Percentiles rank a stretch among this genome's conserved stretches.
These are phyloP conservation scores for Psidium guajava DNA, from an alignment of 345 rosid genomes.

Conservation along the genomic window DNA sequence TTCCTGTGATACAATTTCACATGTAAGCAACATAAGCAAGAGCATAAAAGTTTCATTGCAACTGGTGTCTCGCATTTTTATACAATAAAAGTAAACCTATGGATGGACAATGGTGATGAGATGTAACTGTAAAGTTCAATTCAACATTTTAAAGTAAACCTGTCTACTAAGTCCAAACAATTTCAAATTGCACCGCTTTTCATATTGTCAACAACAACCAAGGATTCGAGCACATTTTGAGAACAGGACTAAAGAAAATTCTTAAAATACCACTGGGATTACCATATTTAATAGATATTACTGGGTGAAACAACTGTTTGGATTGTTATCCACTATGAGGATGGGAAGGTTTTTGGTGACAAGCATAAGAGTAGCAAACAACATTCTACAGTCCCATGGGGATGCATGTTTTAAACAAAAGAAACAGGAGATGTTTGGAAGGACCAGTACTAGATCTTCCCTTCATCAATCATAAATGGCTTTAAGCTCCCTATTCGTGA, in stretches of 20 bases:
- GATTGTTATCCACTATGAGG: not conserved
- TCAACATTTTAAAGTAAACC: not conserved
- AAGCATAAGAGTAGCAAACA: not conserved
- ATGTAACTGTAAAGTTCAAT: not conserved
- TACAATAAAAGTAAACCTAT: not conserved
- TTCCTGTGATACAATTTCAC: slow-evolving; percentile 36
- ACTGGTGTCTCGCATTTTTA: not conserved
- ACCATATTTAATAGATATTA: not conserved
- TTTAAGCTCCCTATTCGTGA: not conserved
- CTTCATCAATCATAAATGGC: not conserved
- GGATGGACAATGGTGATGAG: not conserved
- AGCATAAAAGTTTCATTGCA: not conserved
- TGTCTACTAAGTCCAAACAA: not conserved
- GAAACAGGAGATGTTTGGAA: not conserved
- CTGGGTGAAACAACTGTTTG: not conserved
- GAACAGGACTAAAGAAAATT: not conserved
- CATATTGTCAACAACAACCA: not conserved
- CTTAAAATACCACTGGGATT: not conserved
- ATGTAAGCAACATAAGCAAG: not conserved
- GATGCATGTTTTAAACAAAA: not conserved
- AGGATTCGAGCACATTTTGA: not conserved
- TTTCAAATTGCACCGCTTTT: not conserved
- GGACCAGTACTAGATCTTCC: not conserved
- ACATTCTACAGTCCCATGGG: not conserved
- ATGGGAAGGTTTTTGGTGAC: not conserved